phyloP scores from a whole-genome alignment of 2,329 filamentous ascomycete species.

The Myrmaecium sp. region DNA sequence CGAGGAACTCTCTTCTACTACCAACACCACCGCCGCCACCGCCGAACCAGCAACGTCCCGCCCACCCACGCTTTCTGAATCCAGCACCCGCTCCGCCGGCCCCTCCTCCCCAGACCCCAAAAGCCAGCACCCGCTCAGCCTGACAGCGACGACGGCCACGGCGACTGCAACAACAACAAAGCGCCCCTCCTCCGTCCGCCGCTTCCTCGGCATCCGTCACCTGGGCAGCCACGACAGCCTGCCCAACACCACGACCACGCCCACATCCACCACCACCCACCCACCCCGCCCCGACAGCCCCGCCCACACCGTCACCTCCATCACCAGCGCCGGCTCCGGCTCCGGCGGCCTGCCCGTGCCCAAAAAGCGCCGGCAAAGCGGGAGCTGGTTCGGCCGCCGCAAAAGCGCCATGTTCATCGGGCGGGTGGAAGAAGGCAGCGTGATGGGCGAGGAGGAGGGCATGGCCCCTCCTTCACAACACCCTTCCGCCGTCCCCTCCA shows the following conservation, averaged over 20 bases:
- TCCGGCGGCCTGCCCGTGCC: background rate
- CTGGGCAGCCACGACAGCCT: constrained; percentile 20
- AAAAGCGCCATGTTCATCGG: constrained; percentile 19
- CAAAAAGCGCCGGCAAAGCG: constrained; percentile 14
- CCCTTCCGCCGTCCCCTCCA: constrained; percentile 2
- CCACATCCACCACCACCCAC: background rate
- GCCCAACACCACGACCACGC: constrained; percentile 3
- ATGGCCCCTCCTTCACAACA: constrained; percentile 6
- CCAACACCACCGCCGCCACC: constrained; percentile 8
- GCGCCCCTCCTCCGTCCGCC: constrained; percentile 23
- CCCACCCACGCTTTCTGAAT: constrained; percentile 1
- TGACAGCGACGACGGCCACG: constrained; percentile 12
- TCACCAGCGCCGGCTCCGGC: too few species aligned
- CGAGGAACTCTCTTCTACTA: constrained; percentile 16
- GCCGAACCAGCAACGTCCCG: constrained; percentile 1
- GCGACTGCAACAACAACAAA: constrained; percentile 9
- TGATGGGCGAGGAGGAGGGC: constrained; percentile 13
- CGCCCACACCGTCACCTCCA: background rate
- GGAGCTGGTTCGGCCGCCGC: constrained; percentile 23
- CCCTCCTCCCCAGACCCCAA: constrained; percentile 1
- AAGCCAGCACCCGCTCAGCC: constrained; percentile 3
- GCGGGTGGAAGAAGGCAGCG: constrained; percentile 14
- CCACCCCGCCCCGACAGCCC: constrained; percentile 15
- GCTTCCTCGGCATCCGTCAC: constrained; percentile 22
- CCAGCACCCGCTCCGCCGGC: constrained; percentile 1